Evolutionary conservation across 2,329 filamentous ascomycete species (phyloP), one percentile per base, ranked within the genome.

Genomic region (Exophiala sp.): DNA sequence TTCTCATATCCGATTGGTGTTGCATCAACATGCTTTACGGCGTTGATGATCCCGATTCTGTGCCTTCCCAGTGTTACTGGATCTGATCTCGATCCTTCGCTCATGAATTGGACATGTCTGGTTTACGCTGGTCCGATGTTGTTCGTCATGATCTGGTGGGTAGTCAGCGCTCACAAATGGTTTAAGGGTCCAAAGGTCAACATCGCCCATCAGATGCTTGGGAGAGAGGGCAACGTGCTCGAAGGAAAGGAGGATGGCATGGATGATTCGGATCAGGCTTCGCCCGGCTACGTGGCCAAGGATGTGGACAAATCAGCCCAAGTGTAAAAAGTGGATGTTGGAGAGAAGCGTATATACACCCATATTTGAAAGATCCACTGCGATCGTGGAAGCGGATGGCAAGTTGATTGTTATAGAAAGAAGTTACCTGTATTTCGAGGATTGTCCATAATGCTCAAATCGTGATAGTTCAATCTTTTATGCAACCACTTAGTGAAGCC

Each of bases 31-130:
- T 65, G 67, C 0, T 89, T 88, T 65, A 82, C 87, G 1, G 57
- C 77, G 3, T 71, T 88, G 20, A 88, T 88, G 81, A 72, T 88
- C 47, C 86, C 85, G 0, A 82, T 88, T 38, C 72, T 88, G 41
- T 87, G 84, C 66, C 74, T 88, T 44, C 86, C 85, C 0, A 78
- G 76, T 44, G 72, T 76, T 4, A 81, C 75, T 1, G 84, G 83
- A 1, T 69, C 66, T 0, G 72, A 86, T 61, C 66, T 88, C 47
- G 75, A 77, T 82, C 88, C 83, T 75, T 70, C 81, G 38, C 69
- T 87, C 3, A 70, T 70, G 68, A 70, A 70, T 44, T 69, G 65
- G 61, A 69, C 65, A 14, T 64, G 61, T 44, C 51, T 68, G 18
- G 62, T 70, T 9, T 69, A 65, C 52, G 68, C 66, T 9, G 66